Evolutionary conservation across 208 protist genomes (phyloP).

Genomic region (Crithidia bombi): DNA sequence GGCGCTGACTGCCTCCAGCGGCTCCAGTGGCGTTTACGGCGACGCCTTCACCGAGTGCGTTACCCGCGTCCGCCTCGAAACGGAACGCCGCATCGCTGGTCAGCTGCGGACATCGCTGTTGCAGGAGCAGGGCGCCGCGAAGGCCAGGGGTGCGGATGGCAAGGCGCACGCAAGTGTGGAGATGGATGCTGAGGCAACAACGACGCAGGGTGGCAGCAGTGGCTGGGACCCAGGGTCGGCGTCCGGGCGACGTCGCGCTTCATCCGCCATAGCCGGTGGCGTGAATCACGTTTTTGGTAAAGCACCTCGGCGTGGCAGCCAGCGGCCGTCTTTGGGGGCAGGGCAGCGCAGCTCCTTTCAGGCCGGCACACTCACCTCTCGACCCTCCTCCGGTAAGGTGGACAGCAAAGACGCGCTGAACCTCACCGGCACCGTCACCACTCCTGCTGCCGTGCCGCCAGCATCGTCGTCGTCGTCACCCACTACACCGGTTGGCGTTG

Average conservation of each 20-base stretch:
- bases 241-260: neutral
- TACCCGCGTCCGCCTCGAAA: slow-evolving; percentile 28
- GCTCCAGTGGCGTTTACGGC: slow-evolving; percentile 12
- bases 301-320: neutral
- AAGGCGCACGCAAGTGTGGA: neutral
- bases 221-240: neutral
- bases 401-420: neutral
- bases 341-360: slow-evolving; percentile 5
- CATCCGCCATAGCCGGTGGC: neutral
- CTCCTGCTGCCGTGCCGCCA: too few species aligned
- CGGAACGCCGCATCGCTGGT: slow-evolving; percentile 30
- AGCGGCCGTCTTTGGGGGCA: neutral
- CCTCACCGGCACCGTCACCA: neutral
- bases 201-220: neutral
- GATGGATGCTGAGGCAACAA: neutral
- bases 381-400: neutral
- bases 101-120: slow-evolving; percentile 20
- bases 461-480: neutral
- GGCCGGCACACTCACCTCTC: neutral
- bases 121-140: slow-evolving; percentile 6
- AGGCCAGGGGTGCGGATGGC: neutral
- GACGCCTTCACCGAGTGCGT: slow-evolving; percentile 23
- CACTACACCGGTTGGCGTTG: neutral
- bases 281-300: neutral
- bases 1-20: slow-evolving; percentile 22